Conservation (phyloP, 345 rosid species). For the Pseudoturritis turrita region DNA sequence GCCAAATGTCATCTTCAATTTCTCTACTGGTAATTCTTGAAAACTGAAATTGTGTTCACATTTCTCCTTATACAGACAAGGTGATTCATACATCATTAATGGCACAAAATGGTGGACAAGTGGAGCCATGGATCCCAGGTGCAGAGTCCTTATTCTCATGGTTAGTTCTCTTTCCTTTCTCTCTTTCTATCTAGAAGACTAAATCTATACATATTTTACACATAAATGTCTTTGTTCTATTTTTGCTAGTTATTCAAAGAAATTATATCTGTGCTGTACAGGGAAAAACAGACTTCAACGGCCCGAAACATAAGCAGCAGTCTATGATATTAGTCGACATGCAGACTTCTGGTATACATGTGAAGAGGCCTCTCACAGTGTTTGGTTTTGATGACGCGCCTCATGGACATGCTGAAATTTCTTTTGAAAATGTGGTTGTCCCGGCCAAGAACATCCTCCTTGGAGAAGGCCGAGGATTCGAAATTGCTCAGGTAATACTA, state of each 20-base stretch:
- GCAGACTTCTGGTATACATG: conserved; percentile 60
- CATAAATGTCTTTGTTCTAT: neutral
- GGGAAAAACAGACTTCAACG: conserved; percentile 90
- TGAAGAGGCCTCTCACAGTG: conserved; percentile 81
- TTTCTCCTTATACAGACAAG: conserved; percentile 47
- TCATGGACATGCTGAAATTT: conserved; percentile 95
- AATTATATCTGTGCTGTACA: conserved; percentile 25
- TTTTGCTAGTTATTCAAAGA: neutral
- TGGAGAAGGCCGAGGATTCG: conserved; percentile 98
- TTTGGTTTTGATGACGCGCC: conserved; percentile 98
- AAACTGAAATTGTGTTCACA: neutral
- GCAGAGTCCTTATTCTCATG: conserved; percentile 91
- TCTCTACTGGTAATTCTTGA: neutral
- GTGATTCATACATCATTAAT: conserved; percentile 74
- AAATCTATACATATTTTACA: neutral
- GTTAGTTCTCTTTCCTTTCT: conserved; percentile 44
- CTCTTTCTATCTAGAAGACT: neutral
- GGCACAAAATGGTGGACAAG: conserved; percentile 99
- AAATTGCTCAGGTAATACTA: conserved; percentile 87
- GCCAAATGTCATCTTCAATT: neutral
- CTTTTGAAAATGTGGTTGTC: conserved; percentile 67
- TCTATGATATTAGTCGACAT: conserved; percentile 94
- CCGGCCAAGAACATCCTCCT: conserved; percentile 82
- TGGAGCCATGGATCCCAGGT: conserved; percentile 99
- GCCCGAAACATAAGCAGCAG: conserved; percentile 84